These are phyloP conservation scores for Plasmodium fragile DNA, from an alignment of 169 alveolate genomes.

Conservation along the genomic window DNA sequence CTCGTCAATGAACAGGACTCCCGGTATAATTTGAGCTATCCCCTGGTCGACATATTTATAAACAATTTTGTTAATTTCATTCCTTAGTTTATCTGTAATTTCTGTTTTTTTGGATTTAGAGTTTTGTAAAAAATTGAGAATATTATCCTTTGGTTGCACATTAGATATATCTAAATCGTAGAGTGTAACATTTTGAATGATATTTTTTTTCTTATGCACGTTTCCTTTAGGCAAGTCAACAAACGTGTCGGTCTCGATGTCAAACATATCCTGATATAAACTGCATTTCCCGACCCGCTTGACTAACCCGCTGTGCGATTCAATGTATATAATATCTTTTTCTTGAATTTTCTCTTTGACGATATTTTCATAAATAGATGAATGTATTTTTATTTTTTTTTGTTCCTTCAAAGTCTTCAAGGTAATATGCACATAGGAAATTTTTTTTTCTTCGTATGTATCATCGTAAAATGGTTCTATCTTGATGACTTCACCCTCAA, in stretches of 20 bases:
- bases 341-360: constrained; percentile 97
- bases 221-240: constrained; percentile 99
- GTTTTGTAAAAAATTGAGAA: constrained; percentile 86
- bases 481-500: constrained; percentile 86
- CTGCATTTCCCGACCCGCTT: constrained; percentile 98
- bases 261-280: constrained; percentile 96
- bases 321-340: constrained; percentile 98
- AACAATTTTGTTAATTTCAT: constrained; percentile 97
- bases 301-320: constrained; percentile 97
- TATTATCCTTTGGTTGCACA: constrained; percentile 93
- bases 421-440: constrained; percentile 95
- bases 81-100: constrained; percentile 98
- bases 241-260: constrained; percentile 97
- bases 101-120: constrained; percentile 98
- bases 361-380: constrained; percentile 97
- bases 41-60: constrained; percentile 96
- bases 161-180: constrained; percentile 99
- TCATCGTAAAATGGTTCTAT: constrained; percentile 69
- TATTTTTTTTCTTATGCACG: constrained; percentile 98
- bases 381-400: constrained; percentile 97
- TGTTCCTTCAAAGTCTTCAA: constrained; percentile 98
- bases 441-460: constrained; percentile 89
- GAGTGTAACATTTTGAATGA: constrained; percentile 98
- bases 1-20: constrained; percentile 99
- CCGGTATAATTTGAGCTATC: constrained; percentile 99